Base-by-base conservation (phyloP, 176 grass and related monocot genomes). In the Lolium rigidum region DNA sequence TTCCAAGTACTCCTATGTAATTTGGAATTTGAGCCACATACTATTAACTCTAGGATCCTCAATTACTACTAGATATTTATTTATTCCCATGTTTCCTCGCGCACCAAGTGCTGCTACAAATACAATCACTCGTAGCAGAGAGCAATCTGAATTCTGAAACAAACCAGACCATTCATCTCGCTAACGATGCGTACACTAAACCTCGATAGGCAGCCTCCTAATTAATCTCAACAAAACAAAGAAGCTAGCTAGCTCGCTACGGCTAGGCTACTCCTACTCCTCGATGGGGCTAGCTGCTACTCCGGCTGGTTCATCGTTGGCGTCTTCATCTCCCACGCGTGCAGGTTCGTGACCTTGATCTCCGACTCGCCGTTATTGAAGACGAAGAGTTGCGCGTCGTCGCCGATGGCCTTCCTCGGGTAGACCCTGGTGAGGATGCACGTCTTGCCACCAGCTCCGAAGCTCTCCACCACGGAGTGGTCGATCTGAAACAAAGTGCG, bases 351-450 rank as follows among this genome's bases (percentile, higher is more conserved):
- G 12, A 93, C 58, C 78, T 83, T 88, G 74, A 90, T 28, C 24
- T 88, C 67, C 9, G 69, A 69, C 69, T 69, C 43, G 1, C 92
- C 92, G 14, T 93, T 85, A 86, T 93, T 93, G 88, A 93, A 93
- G 2, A 93, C 88, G 18, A 83, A 93, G 7, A 93, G 74, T 55
- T 70, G 88, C 38, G 88, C 88, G 9, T 88, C 12, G 13, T 81
- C 78, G 18, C 88, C 88, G 16, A 90, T 6, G 38, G 92, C 88
- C 54, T 80, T 61, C 78, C 73, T 86, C 0, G 92, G 92, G 76
- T 93, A 90, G 15, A 93, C 92, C 83, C 92, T 88, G 16, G 92
- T 76, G 9, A 90, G 80, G 76, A 93, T 93, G 88, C 92, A 90
- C n/a, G 79, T 86, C 68, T 60, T 90, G 58, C 88, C 92, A 25